A percentile compares a stretch with the other conserved stretches of the same genome.
phyloP scores from a whole-genome alignment of 2,329 filamentous ascomycete genomes.

The Xylaria sp. region DNA sequence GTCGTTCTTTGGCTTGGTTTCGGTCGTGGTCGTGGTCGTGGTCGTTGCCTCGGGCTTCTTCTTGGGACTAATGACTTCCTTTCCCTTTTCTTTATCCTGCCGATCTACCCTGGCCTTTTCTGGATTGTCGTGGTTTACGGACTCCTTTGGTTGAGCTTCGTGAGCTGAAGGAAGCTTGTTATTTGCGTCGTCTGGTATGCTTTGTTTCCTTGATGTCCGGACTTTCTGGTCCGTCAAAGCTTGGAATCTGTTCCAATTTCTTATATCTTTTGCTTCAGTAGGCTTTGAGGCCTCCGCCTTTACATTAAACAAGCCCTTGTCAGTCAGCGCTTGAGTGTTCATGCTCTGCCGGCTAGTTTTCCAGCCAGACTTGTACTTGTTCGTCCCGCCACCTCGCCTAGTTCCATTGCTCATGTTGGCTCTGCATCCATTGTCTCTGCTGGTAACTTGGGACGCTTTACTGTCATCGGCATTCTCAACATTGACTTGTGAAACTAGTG shows the following conservation, averaged over 20 bases:
- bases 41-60: neutral
- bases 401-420: neutral
- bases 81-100: conserved; percentile 7
- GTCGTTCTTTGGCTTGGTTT: neutral
- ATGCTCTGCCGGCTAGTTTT: neutral
- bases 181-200: neutral
- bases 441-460: neutral
- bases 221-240: neutral
- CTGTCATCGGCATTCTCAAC: neutral
- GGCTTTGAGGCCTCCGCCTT: neutral
- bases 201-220: neutral
- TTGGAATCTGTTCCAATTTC: neutral
- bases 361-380: conserved; percentile 24
- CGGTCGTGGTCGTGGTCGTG: neutral
- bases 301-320: neutral
- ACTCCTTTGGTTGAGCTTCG: neutral
- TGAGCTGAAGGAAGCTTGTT: neutral
- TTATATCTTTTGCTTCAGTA: neutral
- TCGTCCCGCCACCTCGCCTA: conserved; percentile 9
- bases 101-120: neutral
- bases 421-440: neutral
- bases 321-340: neutral
- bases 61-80: neutral
- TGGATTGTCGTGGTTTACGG: neutral
- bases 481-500: neutral